These are phyloP conservation scores for Iris pallida DNA, from an alignment of 116 monocot genomes.

Conservation along the genomic window DNA sequence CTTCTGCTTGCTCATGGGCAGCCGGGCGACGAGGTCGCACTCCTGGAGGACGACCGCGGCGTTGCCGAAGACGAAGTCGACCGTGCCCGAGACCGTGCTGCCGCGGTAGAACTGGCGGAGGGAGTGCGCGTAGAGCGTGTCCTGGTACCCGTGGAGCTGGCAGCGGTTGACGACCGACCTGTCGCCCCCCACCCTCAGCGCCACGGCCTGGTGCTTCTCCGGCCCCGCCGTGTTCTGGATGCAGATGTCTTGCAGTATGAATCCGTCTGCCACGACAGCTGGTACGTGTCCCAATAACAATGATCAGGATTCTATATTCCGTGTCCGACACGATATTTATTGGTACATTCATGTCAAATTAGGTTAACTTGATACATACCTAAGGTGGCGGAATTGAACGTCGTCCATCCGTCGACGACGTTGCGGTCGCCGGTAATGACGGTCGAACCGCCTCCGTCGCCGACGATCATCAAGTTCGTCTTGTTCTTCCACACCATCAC, in stretches of 20 bases:
- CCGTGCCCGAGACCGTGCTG: conserved; percentile 29
- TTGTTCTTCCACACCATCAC: conserved; percentile 40
- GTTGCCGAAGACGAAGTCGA: conserved; percentile 46
- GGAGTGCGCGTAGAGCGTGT: conserved; percentile 48
- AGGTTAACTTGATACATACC: too few relatives aligned
- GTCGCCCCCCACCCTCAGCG: conserved; percentile 23
- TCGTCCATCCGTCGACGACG: conserved; percentile 45
- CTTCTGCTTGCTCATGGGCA: conserved; percentile 25
- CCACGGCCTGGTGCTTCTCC: conserved; percentile 42
- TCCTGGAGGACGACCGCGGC: conserved; percentile 41
- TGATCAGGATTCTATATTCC: too few relatives aligned
- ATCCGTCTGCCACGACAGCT: conserved; percentile 26
- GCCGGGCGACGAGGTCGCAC: conserved; percentile 22
- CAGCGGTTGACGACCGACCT: conserved; percentile 28
- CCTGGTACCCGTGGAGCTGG: conserved; percentile 30
- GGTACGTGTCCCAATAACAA: neutral
- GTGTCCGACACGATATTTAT: too few relatives aligned
- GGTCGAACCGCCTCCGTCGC: conserved; percentile 56
- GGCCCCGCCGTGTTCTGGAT: conserved; percentile 46
- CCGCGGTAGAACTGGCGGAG: conserved; percentile 46
- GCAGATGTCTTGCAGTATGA: conserved; percentile 39
- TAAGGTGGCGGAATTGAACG: conserved; percentile 59
- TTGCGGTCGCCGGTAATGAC: conserved; percentile 53
- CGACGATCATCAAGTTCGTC: conserved; percentile 51
- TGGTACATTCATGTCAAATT: too few relatives aligned